Evolutionary conservation across 805 yeast species (phyloP).

Genomic region (Candida golubevii): DNA sequence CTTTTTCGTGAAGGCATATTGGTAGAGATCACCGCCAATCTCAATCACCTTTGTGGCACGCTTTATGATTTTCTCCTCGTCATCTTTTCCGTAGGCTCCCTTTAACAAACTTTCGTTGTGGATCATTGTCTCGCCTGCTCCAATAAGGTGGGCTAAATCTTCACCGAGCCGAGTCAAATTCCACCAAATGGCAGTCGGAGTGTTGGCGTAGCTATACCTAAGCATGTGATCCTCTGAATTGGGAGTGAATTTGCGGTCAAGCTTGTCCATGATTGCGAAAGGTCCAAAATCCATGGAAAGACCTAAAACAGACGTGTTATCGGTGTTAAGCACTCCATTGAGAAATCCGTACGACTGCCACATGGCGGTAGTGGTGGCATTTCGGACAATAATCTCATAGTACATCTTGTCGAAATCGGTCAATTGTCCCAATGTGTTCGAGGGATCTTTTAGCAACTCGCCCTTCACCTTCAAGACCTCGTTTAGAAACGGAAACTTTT

Average conservation of each 20-base stretch:
- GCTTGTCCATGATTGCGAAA: slow-evolving; percentile 83
- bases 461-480: slow-evolving; percentile 17
- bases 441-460: slow-evolving; percentile 17
- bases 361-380: slow-evolving; percentile 71
- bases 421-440: slow-evolving; percentile 30
- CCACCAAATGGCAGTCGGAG: slow-evolving; percentile 91
- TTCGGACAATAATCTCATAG: slow-evolving; percentile 64
- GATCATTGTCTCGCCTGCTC: slow-evolving; percentile 56
- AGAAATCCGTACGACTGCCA: slow-evolving; percentile 92
- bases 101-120: slow-evolving; percentile 24
- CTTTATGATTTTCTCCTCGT: slow-evolving; percentile 46
- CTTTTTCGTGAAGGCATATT: slow-evolving; percentile 52
- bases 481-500: slow-evolving; percentile 27
- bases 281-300: slow-evolving; percentile 93
- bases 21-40: slow-evolving; percentile 60
- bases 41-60: slow-evolving; percentile 67
- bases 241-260: slow-evolving; percentile 78
- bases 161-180: slow-evolving; percentile 83
- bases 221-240: slow-evolving; percentile 76
- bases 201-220: slow-evolving; percentile 77
- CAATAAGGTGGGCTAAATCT: slow-evolving; percentile 73
- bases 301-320: slow-evolving; percentile 87
- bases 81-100: slow-evolving; percentile 38
- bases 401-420: slow-evolving; percentile 69
- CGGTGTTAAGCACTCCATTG: slow-evolving; percentile 93